Base-by-base conservation (phyloP, 2,329 filamentous ascomycete genomes). In the Hymenoscyphus repandus region DNA sequence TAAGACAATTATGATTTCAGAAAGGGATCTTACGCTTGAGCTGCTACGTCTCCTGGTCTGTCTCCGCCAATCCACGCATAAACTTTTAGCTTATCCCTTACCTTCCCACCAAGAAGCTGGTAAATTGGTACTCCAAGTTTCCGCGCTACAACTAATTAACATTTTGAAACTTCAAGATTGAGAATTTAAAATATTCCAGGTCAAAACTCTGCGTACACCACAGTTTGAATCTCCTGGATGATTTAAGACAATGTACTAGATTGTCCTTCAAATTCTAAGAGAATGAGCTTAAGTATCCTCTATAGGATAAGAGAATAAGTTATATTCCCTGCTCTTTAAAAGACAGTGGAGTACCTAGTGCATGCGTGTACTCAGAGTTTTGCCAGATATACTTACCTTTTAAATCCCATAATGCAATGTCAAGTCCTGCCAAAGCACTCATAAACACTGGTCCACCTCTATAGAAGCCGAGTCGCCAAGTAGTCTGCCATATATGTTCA, bases 21-120 rank as follows among this genome's bases (percentile, higher is more conserved):
- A 7, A 13, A n/a, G 9, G 18, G 39, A 20, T 62, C 75, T 58
- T 66, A 83, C 74, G 82, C 85, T 60, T 83, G 79, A 2, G 62
- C 63, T 59, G 82, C 79, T 2, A 90, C 77, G 58, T 89, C 86
- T 6, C 70, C 67, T 0, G 87, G 87, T 3, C 85, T 71, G 58
- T 90, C 86, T 2, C 86, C 86, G 3, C 86, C 86, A 51, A 90
- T 90, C 86, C 87, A 90, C 12, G 82, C 82, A 62, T 90, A 90
- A 0, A 90, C 86, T 54, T 81, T 81, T 11, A 88, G 69, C 60
- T 83, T 85, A 56, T 83, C 73, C 40, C 87, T 75, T 1, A 91
- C 77, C 52, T 88, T 88, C 3, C 87, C 88, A 3, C 88, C 88
- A 0, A 91, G 74, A 0, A 92, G 73, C 57, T 89, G 78, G 61